Base-by-base conservation (phyloP, 1,284 basidiomycete species). In the Cutaneotrichosporon cyanovorans region DNA sequence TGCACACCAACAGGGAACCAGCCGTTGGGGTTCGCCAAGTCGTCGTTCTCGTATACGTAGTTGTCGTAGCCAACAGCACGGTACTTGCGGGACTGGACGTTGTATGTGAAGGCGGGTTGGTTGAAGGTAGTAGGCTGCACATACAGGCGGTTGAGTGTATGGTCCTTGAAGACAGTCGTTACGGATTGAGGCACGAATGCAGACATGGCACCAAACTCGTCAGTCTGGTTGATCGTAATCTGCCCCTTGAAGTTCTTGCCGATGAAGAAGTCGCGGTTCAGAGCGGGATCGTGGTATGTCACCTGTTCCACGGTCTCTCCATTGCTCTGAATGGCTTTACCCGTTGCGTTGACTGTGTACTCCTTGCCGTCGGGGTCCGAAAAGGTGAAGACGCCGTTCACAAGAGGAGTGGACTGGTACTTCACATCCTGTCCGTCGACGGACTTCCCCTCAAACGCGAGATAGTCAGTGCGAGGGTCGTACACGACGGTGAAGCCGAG, bases 401-500 rank as follows among this genome's bases (percentile, higher is more conserved):
- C 30, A 6, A 21, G n/a, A 12, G 30, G 28, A 5, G 11, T 35
- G 21, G 23, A 36, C 22, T 30, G n/a, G 42, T 22, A 44, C 5
- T 16, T 30, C 14, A 44, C 36, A 19, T 20, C 15, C 11, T 15
- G 11, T 8, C 36, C 36, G 28, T 44, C 36, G 8, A 28, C 35
- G 14, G 36, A 20, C 12, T 20, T 38, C 18, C 36, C 42, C 20
- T 30, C 36, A 16, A 31, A 37, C 7, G 42, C 28, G 20, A 44
- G 35, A 19, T 31, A 38, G 36, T 44, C 42, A 18, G 25, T 38
- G 34, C 23, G 37, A 19, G 42, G 42, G n/a, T 44, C 42, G 36
- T 44, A 44, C 16, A 2, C 12, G 20, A 44, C 42, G 19, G 36
- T 38, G 36, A 44, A 33, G 2, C 36, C 36, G 2, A 44, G 19